Percentiles rank a stretch among this genome's conserved stretches.
phyloP scores from a whole-genome alignment of 2,329 filamentous ascomycete species.

The Aaosphaeria arxii region DNA sequence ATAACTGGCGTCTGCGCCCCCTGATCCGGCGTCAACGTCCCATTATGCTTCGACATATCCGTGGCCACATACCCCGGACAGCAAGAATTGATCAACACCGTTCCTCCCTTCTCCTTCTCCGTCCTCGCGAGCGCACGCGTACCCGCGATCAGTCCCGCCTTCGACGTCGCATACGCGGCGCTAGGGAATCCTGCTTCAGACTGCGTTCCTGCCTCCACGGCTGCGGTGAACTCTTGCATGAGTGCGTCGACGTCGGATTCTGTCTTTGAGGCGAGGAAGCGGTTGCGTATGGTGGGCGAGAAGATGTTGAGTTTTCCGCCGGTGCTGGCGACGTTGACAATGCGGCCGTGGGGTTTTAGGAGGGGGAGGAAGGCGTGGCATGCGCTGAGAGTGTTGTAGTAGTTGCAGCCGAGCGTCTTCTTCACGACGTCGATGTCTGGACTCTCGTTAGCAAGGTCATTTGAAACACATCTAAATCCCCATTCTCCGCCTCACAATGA shows the following conservation, averaged over 20 bases:
- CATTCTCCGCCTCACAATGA: no score
- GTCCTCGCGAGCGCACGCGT: constrained; percentile 38
- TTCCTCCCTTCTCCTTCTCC: constrained; percentile 30
- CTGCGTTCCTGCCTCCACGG: constrained; percentile 46
- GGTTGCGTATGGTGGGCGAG: constrained; percentile 39
- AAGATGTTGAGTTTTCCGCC: constrained; percentile 48
- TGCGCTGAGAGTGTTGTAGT: constrained; percentile 50
- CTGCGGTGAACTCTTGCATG: constrained; percentile 49
- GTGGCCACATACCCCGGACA: constrained; percentile 47
- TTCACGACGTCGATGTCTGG: constrained; percentile 47
- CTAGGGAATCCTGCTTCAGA: constrained; percentile 50
- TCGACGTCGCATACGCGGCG: constrained; percentile 49
- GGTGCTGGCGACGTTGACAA: constrained; percentile 50
- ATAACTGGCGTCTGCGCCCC: constrained; percentile 45
- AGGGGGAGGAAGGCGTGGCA: constrained; percentile 46
- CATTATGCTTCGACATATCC: constrained; percentile 46
- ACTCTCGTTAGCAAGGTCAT: neutral
- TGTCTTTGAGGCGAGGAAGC: constrained; percentile 42
- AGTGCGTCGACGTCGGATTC: constrained; percentile 45
- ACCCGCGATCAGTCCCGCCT: constrained; percentile 44
- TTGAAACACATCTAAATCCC: no score
- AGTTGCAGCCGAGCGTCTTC: constrained; percentile 51
- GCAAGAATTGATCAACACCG: constrained; percentile 38
- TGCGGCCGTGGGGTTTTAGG: constrained; percentile 43
- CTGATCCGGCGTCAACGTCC: constrained; percentile 41